phyloP scores from a whole-genome alignment of 345 rosid species.

The Erucastrum elatum region DNA sequence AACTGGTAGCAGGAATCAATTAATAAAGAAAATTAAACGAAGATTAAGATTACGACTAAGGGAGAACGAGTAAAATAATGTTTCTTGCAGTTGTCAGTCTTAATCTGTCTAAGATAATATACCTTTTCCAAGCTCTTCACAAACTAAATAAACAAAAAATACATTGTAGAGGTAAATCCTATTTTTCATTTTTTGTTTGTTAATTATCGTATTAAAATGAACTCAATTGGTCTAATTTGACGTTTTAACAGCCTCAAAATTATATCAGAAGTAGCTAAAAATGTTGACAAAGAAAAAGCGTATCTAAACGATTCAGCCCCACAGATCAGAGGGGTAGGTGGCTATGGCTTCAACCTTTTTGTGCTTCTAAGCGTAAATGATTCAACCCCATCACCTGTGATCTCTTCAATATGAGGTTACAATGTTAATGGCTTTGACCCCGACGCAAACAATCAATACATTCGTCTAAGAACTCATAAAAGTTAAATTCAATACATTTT shows the following conservation, averaged over 20 bases:
- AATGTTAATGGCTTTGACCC: not conserved
- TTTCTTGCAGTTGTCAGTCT: not conserved
- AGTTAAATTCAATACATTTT: not conserved
- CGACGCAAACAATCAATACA: not conserved
- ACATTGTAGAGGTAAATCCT: not conserved
- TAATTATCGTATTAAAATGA: not conserved
- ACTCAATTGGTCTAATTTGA: not conserved
- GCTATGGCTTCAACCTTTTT: not conserved
- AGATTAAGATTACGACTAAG: not conserved
- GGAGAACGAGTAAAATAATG: conserved; percentile 1
- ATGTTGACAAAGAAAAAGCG: not conserved
- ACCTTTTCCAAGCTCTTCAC: not conserved
- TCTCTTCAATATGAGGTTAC: not conserved
- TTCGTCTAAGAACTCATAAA: not conserved
- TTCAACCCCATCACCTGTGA: not conserved
- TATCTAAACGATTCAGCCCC: not conserved
- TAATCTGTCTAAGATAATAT: not conserved
- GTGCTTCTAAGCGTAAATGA: not conserved
- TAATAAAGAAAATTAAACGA: not conserved
- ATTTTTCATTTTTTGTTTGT: not conserved
- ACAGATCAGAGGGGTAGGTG: not conserved
- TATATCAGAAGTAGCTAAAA: not conserved
- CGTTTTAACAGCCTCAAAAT: not conserved
- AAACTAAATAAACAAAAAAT: not conserved
- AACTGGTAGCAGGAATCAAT: not conserved